Conservation (phyloP, 2,329 filamentous ascomycete species). For the Sphaerulina musiva region DNA sequence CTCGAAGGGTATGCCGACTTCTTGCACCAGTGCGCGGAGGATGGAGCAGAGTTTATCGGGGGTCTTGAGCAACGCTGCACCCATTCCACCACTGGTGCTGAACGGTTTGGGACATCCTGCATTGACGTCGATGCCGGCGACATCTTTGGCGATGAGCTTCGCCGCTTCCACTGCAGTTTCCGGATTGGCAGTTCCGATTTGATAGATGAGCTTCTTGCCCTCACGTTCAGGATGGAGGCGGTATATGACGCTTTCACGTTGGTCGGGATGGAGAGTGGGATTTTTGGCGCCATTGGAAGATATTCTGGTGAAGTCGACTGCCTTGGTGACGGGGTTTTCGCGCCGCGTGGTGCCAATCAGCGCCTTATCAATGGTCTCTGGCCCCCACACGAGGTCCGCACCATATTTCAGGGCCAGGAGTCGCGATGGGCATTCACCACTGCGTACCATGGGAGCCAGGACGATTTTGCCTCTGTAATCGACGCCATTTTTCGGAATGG, state of each 20-base stretch:
- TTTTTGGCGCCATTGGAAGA: slow-evolving; percentile 64
- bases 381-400: slow-evolving; percentile 91
- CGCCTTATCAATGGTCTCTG: slow-evolving; percentile 87
- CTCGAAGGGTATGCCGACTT: slow-evolving; percentile 68
- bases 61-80: slow-evolving; percentile 77
- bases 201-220: slow-evolving; percentile 71
- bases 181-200: slow-evolving; percentile 82
- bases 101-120: slow-evolving; percentile 98
- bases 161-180: slow-evolving; percentile 78
- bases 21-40: slow-evolving; percentile 69
- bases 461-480: slow-evolving; percentile 93
- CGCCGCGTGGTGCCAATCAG: slow-evolving; percentile 80
- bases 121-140: slow-evolving; percentile 92
- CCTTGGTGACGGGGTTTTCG: slow-evolving; percentile 67
- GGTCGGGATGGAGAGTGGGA: slow-evolving; percentile 48
- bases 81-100: slow-evolving; percentile 90
- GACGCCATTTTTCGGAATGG: slow-evolving; percentile 80
- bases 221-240: slow-evolving; percentile 74
- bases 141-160: slow-evolving; percentile 74
- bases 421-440: slow-evolving; percentile 88
- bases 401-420: slow-evolving; percentile 88
- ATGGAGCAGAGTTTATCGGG: slow-evolving; percentile 81
- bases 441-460: slow-evolving; percentile 82
- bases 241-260: slow-evolving; percentile 64
- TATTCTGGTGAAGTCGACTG: slow-evolving; percentile 75